These are phyloP conservation scores for Collybia mongolica DNA, from an alignment of 768 basidiomycete genomes.

Conservation along the genomic window DNA sequence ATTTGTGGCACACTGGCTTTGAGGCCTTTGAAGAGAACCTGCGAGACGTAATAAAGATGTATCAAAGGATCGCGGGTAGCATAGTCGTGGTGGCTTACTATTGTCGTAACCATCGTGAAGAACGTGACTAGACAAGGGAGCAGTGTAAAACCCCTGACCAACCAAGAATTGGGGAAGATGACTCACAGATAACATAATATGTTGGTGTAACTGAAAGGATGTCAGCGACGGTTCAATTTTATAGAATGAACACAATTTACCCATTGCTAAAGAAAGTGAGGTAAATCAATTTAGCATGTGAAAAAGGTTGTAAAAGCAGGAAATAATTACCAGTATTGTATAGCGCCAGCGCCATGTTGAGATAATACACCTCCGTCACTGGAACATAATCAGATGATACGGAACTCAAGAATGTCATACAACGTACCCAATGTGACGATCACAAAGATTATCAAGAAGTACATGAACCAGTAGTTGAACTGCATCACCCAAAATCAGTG, in stretches of 20 bases:
- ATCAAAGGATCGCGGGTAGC: background rate
- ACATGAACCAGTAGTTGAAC: constrained; percentile 93
- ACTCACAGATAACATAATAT: constrained; percentile 81
- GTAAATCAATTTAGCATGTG: constrained; percentile 59
- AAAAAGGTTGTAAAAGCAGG: constrained; percentile 6
- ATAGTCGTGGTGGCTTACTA: constrained; percentile 42
- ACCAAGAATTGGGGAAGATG: constrained; percentile 33
- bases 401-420: background rate
- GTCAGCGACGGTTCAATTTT: constrained; percentile 14
- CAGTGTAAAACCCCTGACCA: constrained; percentile 41
- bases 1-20: constrained; percentile 75
- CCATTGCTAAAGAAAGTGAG: constrained; percentile 12
- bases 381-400: constrained; percentile 11
- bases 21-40: constrained; percentile 91
- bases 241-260: constrained; percentile 6
- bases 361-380: constrained; percentile 93
- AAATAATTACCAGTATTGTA: constrained; percentile 78
- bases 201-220: constrained; percentile 71
- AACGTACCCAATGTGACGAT: constrained; percentile 73
- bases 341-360: constrained; percentile 93
- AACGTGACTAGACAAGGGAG: constrained; percentile 59
- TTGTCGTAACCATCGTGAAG: constrained; percentile 81
- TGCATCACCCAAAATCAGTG: constrained; percentile 24
- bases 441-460: constrained; percentile 84
- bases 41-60: background rate